These are phyloP conservation scores for Collariella sp. DNA, from an alignment of 495 filamentous ascomycete species.

Conservation along the genomic window DNA sequence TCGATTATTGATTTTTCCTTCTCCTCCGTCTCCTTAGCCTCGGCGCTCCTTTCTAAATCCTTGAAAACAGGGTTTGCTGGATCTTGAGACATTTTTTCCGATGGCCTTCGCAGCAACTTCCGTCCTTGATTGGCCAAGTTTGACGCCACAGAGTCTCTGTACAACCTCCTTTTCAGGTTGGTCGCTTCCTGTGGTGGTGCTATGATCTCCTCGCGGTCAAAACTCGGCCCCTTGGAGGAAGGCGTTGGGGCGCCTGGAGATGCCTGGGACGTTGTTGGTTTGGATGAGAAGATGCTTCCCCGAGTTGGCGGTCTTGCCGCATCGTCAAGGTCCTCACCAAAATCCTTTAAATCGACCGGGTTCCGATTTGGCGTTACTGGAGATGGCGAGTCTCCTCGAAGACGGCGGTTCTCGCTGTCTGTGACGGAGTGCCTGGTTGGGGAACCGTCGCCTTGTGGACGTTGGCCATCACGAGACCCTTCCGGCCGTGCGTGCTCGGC, in stretches of 20 bases:
- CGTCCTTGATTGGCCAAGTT: background rate
- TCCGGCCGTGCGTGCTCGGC: background rate
- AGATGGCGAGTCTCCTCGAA: background rate
- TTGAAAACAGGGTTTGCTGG: background rate
- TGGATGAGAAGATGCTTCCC: background rate
- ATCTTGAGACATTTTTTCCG: background rate
- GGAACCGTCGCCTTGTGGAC: background rate
- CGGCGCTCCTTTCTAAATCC: background rate
- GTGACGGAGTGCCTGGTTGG: background rate
- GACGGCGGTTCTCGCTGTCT: background rate
- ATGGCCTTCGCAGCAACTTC: background rate
- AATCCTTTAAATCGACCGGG: background rate
- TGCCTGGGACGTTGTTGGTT: background rate
- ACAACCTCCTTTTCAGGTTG: background rate
- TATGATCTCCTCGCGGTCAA: background rate
- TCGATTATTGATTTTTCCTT: conserved; percentile 5
- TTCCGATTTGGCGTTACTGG: background rate
- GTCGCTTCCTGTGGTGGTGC: background rate
- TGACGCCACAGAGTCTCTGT: background rate
- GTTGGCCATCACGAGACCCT: background rate
- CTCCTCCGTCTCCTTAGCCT: background rate
- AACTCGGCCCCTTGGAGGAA: background rate
- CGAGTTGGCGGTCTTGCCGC: background rate
- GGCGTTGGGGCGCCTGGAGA: background rate
- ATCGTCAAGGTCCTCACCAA: background rate